These are phyloP conservation scores for Schizophyllum commune DNA, from an alignment of 1,284 basidiomycete genomes.

Conservation along the genomic window DNA sequence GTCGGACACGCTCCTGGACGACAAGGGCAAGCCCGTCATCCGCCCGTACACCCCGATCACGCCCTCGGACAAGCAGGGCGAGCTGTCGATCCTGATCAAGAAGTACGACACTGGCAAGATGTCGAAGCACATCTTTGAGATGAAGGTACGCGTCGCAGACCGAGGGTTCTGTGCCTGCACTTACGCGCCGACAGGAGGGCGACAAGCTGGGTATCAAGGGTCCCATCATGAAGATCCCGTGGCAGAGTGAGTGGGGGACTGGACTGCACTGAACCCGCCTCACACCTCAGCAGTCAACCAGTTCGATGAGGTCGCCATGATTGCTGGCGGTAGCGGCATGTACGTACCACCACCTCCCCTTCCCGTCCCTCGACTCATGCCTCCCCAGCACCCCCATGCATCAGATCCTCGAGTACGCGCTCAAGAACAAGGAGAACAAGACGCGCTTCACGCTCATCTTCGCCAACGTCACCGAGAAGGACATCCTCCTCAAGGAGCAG, in stretches of 20 bases:
- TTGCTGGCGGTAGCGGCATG: conserved; percentile 89
- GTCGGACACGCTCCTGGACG: conserved; percentile 51
- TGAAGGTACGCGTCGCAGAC: conserved; percentile 27
- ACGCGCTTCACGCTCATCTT: conserved; percentile 94
- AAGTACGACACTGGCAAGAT: conserved; percentile 75
- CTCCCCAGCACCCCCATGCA: conserved; percentile 60
- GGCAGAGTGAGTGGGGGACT: conserved; percentile 45
- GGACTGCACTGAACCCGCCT: neutral
- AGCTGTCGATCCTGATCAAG: conserved; percentile 83
- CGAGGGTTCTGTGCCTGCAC: neutral
- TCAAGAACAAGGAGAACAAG: conserved; percentile 72
- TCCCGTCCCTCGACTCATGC: conserved; percentile 7
- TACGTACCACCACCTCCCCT: conserved; percentile 25
- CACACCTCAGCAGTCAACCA: conserved; percentile 52
- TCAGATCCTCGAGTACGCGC: conserved; percentile 70
- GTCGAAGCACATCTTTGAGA: conserved; percentile 66
- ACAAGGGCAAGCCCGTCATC: conserved; percentile 85
- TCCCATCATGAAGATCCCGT: conserved; percentile 79
- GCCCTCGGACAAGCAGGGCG: conserved; percentile 61
- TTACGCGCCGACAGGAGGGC: conserved; percentile 54
- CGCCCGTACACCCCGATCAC: conserved; percentile 87
- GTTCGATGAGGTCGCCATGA: conserved; percentile 80
- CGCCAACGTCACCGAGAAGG: conserved; percentile 84
- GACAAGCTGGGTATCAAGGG: conserved; percentile 87
- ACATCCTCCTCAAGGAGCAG: conserved; percentile 84